phyloP scores from a whole-genome alignment of 2,329 filamentous ascomycete species.

The Fusarium udum region DNA sequence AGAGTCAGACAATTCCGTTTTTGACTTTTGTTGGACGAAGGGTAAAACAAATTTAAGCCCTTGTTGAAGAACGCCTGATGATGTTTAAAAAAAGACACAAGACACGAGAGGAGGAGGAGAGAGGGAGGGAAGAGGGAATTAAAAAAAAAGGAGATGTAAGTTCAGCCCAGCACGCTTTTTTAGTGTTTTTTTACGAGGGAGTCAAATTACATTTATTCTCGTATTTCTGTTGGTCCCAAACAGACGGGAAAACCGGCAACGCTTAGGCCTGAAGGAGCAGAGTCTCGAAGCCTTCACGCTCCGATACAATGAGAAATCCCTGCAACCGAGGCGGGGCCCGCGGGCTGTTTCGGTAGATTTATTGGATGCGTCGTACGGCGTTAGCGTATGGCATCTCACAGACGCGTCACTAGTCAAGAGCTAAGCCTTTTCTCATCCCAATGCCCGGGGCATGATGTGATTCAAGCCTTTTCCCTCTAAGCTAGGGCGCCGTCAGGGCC shows the following conservation, averaged over 20 bases:
- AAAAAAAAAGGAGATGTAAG: background rate
- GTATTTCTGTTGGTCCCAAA: background rate
- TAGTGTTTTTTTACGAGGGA: background rate
- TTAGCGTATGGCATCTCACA: background rate
- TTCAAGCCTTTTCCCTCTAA: background rate
- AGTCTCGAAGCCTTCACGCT: background rate
- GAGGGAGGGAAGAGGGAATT: background rate
- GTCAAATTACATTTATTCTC: background rate
- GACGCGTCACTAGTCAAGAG: background rate
- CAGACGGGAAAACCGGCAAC: background rate
- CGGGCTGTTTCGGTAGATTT: background rate
- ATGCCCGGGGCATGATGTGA: background rate
- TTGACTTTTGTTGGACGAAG: background rate
- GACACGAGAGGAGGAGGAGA: background rate
- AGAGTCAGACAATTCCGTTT: background rate
- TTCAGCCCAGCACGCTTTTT: background rate
- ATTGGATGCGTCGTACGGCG: background rate
- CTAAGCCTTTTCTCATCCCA: background rate
- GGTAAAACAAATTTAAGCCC: background rate
- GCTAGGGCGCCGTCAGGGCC: background rate
- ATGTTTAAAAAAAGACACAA: background rate
- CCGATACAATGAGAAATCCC: background rate
- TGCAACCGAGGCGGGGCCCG: background rate
- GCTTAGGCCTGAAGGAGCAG: background rate
- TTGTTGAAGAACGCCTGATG: background rate